Base-by-base conservation (phyloP, 805 yeast species). In the Wickerhamiella musiphila region DNA sequence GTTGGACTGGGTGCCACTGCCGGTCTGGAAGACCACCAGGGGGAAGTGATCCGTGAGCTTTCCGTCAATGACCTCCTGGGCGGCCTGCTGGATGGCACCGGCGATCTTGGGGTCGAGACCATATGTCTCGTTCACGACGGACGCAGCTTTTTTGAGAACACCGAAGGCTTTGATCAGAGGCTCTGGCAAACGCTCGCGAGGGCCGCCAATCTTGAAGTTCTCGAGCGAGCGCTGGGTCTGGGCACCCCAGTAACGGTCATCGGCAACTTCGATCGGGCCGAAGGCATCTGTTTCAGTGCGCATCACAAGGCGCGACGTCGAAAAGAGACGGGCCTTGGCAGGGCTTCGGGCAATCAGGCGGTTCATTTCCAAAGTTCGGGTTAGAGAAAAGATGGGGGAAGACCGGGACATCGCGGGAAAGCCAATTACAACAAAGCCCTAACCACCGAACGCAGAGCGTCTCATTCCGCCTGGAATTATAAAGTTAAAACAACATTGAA, bases 1-100 rank as follows among this genome's bases (percentile, higher is more conserved):
- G 67, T 90, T 90, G 41, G 93, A 76, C 62, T 90, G 98, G 36
- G 98, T 90, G 56, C 98, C 98, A 20, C 94, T 79, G 38, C 98
- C 98, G 38, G 98, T 90, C 65, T 90, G 98, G 78, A 83, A 90
- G 23, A 90, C 95, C 37, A 90, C 98, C 56, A 90, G 66, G 36
- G 98, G 98, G 74, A 90, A 90, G 59, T 90, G 94, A 49, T 78
- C 93, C 41, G 72, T 68, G 53, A 90, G 69, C 57, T 82, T 79
- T 43, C 98, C 98, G 47, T 76, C 81, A 30, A 78, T 66, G 24
- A 90, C 96, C 58, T 90, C 98, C 47, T 83, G 77, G 37, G 96
- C 95, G 31, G 96, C 98, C 54, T 73, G 67, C 61, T 79, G 74
- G 53, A 90, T 90, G 32, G 93, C 93, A 23, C 58, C 61, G 6